phyloP scores from a whole-genome alignment of 2,329 filamentous ascomycete genomes.

The Talaromyces sp. region DNA sequence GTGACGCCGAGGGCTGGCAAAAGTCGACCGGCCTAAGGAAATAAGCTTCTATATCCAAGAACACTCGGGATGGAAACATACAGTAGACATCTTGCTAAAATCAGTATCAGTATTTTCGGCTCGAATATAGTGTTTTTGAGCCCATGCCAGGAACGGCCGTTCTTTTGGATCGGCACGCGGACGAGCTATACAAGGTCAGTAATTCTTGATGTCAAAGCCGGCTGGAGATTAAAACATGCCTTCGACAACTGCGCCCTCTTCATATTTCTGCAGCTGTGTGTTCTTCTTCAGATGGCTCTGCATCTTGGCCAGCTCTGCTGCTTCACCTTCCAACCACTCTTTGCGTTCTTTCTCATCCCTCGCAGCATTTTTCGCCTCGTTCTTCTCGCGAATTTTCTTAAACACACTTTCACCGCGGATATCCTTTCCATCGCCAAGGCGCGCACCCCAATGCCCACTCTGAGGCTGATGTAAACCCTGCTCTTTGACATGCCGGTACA shows the following conservation, averaged over 20 bases:
- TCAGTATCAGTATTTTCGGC: constrained; percentile 31
- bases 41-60: neutral
- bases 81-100: constrained; percentile 30
- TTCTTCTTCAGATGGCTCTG: constrained; percentile 27
- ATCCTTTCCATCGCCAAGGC: constrained; percentile 36
- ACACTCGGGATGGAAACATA: constrained; percentile 15
- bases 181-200: constrained; percentile 23
- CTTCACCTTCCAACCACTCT: constrained; percentile 50
- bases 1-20: constrained; percentile 39
- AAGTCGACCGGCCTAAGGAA: constrained; percentile 39
- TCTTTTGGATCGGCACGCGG: constrained; percentile 35
- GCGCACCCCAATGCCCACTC: constrained; percentile 39
- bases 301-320: constrained; percentile 31
- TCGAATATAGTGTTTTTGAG: constrained; percentile 37
- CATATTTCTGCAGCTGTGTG: constrained; percentile 31
- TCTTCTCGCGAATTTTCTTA: constrained; percentile 33
- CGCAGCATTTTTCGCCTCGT: constrained; percentile 34
- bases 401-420: constrained; percentile 40
- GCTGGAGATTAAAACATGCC: constrained; percentile 18
- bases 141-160: constrained; percentile 38
- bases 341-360: constrained; percentile 46
- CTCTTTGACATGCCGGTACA: constrained; percentile 33
- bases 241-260: constrained; percentile 30
- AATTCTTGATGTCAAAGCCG: neutral
- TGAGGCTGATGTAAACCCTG: constrained; percentile 33